These are phyloP conservation scores for Paramecium primaurelia DNA, from an alignment of 73 alveolate species.

Conservation along the genomic window DNA sequence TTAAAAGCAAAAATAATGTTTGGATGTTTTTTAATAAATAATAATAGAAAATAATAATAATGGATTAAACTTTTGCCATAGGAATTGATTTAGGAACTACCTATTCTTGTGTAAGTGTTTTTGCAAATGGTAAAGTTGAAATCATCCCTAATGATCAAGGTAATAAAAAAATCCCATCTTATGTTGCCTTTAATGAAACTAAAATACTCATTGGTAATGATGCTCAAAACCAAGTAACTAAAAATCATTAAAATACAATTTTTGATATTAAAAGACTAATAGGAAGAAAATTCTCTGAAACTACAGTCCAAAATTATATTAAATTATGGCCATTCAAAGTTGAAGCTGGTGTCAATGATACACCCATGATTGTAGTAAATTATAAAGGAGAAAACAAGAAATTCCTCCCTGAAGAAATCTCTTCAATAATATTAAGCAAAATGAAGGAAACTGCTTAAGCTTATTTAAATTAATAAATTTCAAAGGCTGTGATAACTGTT, in stretches of 20 bases:
- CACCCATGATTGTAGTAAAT: constrained; percentile 77
- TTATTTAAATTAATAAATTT: constrained; percentile 74
- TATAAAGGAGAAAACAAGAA: constrained; percentile 72
- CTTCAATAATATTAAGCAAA: constrained; percentile 81
- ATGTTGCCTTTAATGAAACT: constrained; percentile 82
- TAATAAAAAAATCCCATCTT: constrained; percentile 86
- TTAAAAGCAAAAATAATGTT: neutral
- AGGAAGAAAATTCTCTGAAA: constrained; percentile 75
- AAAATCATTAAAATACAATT: constrained; percentile 78
- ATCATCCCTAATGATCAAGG: constrained; percentile 84
- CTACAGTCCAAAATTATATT: constrained; percentile 77
- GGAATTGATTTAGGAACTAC: constrained; percentile 90
- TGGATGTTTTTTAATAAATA: neutral
- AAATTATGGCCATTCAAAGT: constrained; percentile 84
- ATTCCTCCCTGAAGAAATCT: constrained; percentile 88
- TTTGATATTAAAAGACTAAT: constrained; percentile 81
- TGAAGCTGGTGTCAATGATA: constrained; percentile 80
- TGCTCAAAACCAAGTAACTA: constrained; percentile 71
- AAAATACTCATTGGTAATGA: constrained; percentile 86
- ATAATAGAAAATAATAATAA: neutral
- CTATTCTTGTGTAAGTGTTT: constrained; percentile 84
- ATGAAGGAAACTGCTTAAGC: constrained; percentile 90
- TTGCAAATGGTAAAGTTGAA: constrained; percentile 75
- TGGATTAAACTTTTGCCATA: constrained; percentile 52
- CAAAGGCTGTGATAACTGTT: constrained; percentile 87